Base-by-base conservation (phyloP, 495 filamentous ascomycete species). In the Geopyxis carbonaria region DNA sequence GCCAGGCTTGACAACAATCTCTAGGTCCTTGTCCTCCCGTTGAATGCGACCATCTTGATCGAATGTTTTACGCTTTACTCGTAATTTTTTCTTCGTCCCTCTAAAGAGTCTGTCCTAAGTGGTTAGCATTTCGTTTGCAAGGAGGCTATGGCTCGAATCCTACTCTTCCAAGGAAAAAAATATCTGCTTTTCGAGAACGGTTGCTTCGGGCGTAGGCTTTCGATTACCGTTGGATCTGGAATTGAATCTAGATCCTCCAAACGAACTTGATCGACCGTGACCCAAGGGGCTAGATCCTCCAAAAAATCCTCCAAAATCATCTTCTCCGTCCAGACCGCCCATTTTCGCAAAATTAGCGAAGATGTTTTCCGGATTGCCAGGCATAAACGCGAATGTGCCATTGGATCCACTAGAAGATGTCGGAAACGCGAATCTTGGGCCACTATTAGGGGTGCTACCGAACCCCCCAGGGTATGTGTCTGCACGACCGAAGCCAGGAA, bases 31-130 rank as follows among this genome's bases (percentile, higher is more conserved):
- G 43, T 97, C 91, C 42, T 86, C 78, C 3, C 76, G 78, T 21
- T 66, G 85, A 47, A 79, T 72, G 62, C 85, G 92, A 30, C 83
- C 82, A 19, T 68, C 80, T 3, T 61, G 49, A 59, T 97, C 89
- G 50, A 83, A 95, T 23, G 73, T 80, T 69, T 95, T 95, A 49
- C 84, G 75, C 70, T 93, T 93, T 32, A 93, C 91, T 59, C 82
- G 87, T 63, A 97, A 82, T 66, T 91, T 93, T 70, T 97, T 97
- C 10, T 76, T 79, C 23, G 72, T 72, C 15, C 89, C 89, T 6
- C 58, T 69, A 61, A 68, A 94, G 32, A 95, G 59, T 29, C 53
- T 56, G 23, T 13, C 8, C 22, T 21, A 14, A 15, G 10, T 21
- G 10, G 27, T 32, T 31, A 40, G 37, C 24, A 40, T 30, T 19